Base-by-base conservation (phyloP, 2,329 filamentous ascomycete species). In the Aschersonia sp. region DNA sequence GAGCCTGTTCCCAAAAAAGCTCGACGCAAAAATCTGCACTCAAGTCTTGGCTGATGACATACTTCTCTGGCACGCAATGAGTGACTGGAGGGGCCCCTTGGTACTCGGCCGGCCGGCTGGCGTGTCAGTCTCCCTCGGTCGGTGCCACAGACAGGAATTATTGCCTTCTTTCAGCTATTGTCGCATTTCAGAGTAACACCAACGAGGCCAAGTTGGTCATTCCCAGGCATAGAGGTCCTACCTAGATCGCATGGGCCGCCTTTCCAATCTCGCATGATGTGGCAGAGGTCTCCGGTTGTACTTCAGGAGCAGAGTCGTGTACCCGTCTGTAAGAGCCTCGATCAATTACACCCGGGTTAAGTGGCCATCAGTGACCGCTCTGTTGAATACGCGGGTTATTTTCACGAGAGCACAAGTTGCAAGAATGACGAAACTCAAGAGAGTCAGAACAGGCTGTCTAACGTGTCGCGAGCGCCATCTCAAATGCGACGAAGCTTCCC, bases 401-500 rank as follows among this genome's bases (percentile, higher is more conserved):
- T 9, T 9, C 35, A 37, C 8, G 35, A 37, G 12, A 37, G 8
- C 8, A 8, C 8, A 37, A 37, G 8, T 37, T 37, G 32, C n/a
- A n/a, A 32, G 11, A 12, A 47, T 47, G 30, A 47, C 49, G 2
- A 62, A 62, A 50, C 52, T 87, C n/a, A 90, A 83, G 66, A 75
- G 89, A 53, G 87, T 94, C 14, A 80, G 90, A 44, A 95, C 89
- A 4, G 89, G 89, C 39, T 95, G 89, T 62, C 68, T 95, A 54
- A 95, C 89, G 2, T 95, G 89, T 64, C 76, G 89, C 55, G 85
- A 94, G 62, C 73, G 88, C 44, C 89, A 95, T 69, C 70, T 95
- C 46, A 95, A 95, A 64, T 95, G 89, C 62, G 89, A 95, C 59
- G 87, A 94, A 63, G 81, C 72, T 5, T 56, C 66, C 4, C 76